Evolutionary conservation across 1,284 basidiomycete genomes (phyloP), one percentile per base, ranked within the genome.

Genomic region (Athelia sp.): DNA sequence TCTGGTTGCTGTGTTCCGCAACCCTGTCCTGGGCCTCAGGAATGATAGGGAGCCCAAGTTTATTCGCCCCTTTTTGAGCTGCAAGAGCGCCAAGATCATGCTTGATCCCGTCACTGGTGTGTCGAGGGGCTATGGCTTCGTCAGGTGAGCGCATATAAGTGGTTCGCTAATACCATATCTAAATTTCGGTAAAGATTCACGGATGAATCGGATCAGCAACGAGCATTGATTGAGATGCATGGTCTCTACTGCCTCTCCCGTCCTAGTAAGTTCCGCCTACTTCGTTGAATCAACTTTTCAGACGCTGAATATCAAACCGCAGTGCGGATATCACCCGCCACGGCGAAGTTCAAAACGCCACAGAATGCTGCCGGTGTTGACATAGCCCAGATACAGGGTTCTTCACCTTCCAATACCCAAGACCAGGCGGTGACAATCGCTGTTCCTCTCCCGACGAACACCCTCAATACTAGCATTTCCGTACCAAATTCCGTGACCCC

Each of bases 71-170:
- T 94, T 94, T 70, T 67, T 83, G 40, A 93, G 89, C 62, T 93
- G 90, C 67, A 92, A 91, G 71, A 93, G 90, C 62, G 92, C 92
- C 26, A 94, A 94, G 70, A 93, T 94, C 56, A 93, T 94, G 90
- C 71, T 90, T 43, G 92, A 94, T 65, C 89, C 90, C 9, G 80
- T 86, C 34, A 92, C 90, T 9, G 91, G 91, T 19, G 81, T 92
- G n/a, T 92, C 89, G 36, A 78, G 90, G 56, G 90, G 92, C 4
- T 94, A 93, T 65, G 91, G 91, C 22, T 94, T 94, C 60, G 90
- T 94, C 29, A 78, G 91, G 87, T 84, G 55, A 53, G 78, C 65
- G 35, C 36, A 32, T 36, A 4, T 47, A 35, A 56, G 36, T 50
- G 45, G 45, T n/a, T 45, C 42, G 35, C 44, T 48, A n/a, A n/a